Evolutionary conservation across 768 basidiomycete species (phyloP), one percentile per base, ranked within the genome.

Genomic region (Russula dissimulans): DNA sequence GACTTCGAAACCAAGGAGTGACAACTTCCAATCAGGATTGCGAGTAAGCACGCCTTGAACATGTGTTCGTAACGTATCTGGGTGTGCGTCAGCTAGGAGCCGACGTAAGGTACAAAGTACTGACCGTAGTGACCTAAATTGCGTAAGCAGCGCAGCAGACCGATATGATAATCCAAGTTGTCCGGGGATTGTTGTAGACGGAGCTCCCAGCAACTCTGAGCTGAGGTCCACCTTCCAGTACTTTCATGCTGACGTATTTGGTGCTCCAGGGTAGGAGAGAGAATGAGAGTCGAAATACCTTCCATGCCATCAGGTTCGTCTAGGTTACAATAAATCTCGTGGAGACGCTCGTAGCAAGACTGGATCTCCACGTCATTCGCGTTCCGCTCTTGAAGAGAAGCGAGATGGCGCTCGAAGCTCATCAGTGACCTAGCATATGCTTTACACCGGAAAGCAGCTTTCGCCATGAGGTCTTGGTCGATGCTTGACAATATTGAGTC

Each of bases 271-370:
- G 91, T 90, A 0, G 97, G 97, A 0, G 89, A 84, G 12, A 97
- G 74, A 57, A 98, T 89, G 66, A 89, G 74, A 6, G 89, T 84
- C 0, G 97, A 97, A 36, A 98, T 81, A 0, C 97, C 97, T 74
- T 97, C 95, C 97, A 99, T 99, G 15, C 97, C 97, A 73, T 99
- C 97, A 0, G 97, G 97, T 71, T 99, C 94, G 70, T 99, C 93
- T 7, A 99, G 78, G 58, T 94, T 83, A 12, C 95, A 87, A 71
- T 99, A 99, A 61, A 98, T 95, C 71, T 97, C 87, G 67, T 99
- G 97, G 7, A 99, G 76, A 17, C 85, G 83, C 67, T 98, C 97
- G 69, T 92, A 97, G 69, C 90, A 82, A 17, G 74, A 74, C 52
- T 89, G 78, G 3, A 91, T 74, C 38, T 87, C 80, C 5, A 69